These are phyloP conservation scores for Sphaerulina musiva DNA, from an alignment of 2,329 filamentous ascomycete species.

Conservation along the genomic window DNA sequence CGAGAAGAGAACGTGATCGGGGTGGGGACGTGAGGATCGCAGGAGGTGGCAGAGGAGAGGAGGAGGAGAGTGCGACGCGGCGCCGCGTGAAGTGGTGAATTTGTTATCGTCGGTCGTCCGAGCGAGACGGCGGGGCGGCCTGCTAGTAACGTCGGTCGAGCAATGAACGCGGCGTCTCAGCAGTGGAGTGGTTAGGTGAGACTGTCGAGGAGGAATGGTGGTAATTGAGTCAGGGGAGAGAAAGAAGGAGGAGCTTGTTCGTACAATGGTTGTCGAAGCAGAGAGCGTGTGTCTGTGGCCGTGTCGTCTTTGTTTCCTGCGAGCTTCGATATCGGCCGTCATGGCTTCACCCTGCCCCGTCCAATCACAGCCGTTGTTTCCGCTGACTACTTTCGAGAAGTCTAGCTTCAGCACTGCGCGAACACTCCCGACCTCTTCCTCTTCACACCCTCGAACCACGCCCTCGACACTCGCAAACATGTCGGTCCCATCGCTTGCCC, in stretches of 20 bases:
- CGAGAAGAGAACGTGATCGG: constrained; percentile 1
- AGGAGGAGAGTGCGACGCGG: neutral
- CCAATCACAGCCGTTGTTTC: neutral
- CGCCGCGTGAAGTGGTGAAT: neutral
- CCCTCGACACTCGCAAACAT: constrained; percentile 42
- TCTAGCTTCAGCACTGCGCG: constrained; percentile 7
- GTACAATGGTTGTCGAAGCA: neutral
- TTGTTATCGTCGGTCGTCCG: neutral
- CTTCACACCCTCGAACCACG: constrained; percentile 14
- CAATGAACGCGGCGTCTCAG: neutral
- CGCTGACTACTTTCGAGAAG: neutral
- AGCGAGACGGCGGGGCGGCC: neutral
- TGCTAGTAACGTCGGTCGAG: neutral
- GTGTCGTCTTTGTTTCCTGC: neutral
- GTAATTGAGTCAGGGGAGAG: no score
- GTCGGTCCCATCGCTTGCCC: constrained; percentile 66
- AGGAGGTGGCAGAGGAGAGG: neutral
- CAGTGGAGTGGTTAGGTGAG: no score
- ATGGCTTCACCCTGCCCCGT: neutral
- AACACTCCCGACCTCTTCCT: constrained; percentile 12
- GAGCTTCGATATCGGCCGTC: neutral
- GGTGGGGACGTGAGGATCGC: constrained; percentile 1
- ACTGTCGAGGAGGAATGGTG: no score
- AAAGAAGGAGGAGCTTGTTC: neutral
- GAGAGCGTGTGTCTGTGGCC: neutral